A percentile compares a stretch with the other conserved stretches of the same genome.
Conservation (phyloP, 371 early-diverging fungal species). For the Umbelopsis sp. region DNA sequence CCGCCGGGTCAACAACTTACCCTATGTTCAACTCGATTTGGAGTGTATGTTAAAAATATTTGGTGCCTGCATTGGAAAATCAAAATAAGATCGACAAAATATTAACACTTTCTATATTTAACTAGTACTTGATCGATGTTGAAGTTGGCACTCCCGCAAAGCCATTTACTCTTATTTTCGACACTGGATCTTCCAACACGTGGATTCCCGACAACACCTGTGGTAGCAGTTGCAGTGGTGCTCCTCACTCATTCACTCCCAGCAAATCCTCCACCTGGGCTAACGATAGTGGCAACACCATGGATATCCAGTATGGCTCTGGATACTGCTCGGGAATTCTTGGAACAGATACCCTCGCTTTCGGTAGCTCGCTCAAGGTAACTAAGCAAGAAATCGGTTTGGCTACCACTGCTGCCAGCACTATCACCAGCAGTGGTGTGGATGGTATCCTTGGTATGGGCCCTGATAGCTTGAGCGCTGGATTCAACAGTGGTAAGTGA, state of each 20-base stretch:
- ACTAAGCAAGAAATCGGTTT: conserved; percentile 11
- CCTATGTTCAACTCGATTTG: conserved; percentile 15
- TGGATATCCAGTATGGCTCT: conserved; percentile 90
- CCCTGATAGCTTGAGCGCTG: conserved; percentile 16
- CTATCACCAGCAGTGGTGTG: conserved; percentile 7
- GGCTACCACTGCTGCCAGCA: background rate
- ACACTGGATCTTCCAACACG: conserved; percentile 71
- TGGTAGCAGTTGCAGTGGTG: background rate
- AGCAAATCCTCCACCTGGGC: background rate
- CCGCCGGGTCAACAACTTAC: background rate
- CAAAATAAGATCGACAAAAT: background rate
- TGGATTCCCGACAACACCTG: conserved; percentile 57
- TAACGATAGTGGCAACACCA: conserved; percentile 85
- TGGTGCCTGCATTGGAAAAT: too few species aligned
- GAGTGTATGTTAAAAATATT: background rate
- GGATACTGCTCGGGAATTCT: conserved; percentile 47
- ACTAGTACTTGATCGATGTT: conserved; percentile 34
- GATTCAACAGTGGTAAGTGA: conserved; percentile 16
- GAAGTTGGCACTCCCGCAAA: conserved; percentile 68
- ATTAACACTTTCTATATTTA: background rate
- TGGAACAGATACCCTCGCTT: conserved; percentile 11
- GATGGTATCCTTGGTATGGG: conserved; percentile 22
- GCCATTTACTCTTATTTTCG: conserved; percentile 64
- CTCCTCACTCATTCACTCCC: conserved; percentile 6
- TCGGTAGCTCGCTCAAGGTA: background rate